Conservation (phyloP, 169 alveolate genomes). For the Sarcocystis neurona region DNA sequence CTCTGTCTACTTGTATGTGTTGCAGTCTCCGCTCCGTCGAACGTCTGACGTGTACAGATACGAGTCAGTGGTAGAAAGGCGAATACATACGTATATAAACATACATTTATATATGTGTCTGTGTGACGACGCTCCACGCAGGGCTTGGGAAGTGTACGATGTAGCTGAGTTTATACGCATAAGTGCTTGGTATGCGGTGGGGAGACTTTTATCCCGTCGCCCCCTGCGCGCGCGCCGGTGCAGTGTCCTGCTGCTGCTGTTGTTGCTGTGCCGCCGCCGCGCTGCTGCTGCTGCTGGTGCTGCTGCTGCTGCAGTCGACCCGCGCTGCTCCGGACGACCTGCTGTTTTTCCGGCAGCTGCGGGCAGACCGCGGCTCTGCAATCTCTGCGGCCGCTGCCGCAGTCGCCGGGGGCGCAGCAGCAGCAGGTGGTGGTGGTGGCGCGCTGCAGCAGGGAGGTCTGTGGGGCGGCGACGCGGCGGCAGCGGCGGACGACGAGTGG, state of each 20-base stretch:
- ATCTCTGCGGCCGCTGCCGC: not conserved
- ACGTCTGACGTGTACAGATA: too few relatives aligned
- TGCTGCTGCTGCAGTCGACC: not conserved
- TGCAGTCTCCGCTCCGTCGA: too few relatives aligned
- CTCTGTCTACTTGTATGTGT: too few relatives aligned
- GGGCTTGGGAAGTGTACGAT: too few relatives aligned
- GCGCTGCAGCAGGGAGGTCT: too few relatives aligned
- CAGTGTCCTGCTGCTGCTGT: not conserved
- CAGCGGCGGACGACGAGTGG: not conserved
- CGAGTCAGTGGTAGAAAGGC: too few relatives aligned
- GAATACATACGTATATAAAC: too few relatives aligned
- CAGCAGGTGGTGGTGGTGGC: not conserved
- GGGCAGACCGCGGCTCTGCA: not conserved
- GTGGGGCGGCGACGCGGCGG: too few relatives aligned
- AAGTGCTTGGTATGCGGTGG: not conserved
- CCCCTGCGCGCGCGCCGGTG: not conserved
- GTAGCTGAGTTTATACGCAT: too few relatives aligned
- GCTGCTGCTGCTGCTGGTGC: not conserved
- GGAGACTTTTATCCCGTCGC: not conserved
- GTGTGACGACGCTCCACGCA: too few relatives aligned
- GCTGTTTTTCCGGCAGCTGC: slow-evolving; percentile 27
- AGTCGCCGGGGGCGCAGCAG: not conserved
- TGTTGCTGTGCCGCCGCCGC: not conserved
- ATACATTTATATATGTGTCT: too few relatives aligned
- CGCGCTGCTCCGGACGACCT: slow-evolving; percentile 32